Evolutionary conservation across 805 yeast species (phyloP), one percentile per base, ranked within the genome.

Genomic region (Wickerhamomyces hampshirensis): DNA sequence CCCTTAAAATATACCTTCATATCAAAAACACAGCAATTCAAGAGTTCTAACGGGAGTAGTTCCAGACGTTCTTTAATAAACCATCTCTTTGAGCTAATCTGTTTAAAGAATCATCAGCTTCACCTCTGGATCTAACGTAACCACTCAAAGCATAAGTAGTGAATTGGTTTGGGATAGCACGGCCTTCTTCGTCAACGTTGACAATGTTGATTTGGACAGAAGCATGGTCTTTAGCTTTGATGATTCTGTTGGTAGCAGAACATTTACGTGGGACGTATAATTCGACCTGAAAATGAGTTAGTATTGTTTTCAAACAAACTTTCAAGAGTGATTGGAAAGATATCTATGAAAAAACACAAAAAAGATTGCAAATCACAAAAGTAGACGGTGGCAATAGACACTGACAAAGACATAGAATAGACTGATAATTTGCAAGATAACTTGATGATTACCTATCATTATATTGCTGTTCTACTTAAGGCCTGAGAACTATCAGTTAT

Each of bases 211-310:
- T 84, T 77, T 93, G 98, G 61, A 93, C 97, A 53, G 98, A 85
- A 59, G 97, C 93, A 75, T 93, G 98, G 77, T 93, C 98, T 81
- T 93, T 89, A 65, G 98, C 89, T 80, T 87, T 88, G 83, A 93
- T 89, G 77, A 93, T 88, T 80, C 97, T 88, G 96, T 88, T 89
- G 75, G 98, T 88, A 68, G 98, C 98, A 75, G 98, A 93, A 82
- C 98, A 93, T 80, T 93, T 93, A 84, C 98, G 87, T 80, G 98
- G 98, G 74, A 91, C 95, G 95, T 93, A 93, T 75, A 93, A 88
- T 83, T 93, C 98, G 74, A 93, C 97, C 97, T 50, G 40, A 27
- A 14, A 8, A 12, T 2, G 16, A 31, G 56, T 47, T 44, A 43
- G 52, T 50, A 47, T 18, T 18, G 8, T 15, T n/a, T 18, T 9